A percentile compares a stretch with the other conserved stretches of the same genome.
Evolutionary conservation across 1,284 basidiomycete genomes (phyloP).

Genomic region (Ustilago bromivora): DNA sequence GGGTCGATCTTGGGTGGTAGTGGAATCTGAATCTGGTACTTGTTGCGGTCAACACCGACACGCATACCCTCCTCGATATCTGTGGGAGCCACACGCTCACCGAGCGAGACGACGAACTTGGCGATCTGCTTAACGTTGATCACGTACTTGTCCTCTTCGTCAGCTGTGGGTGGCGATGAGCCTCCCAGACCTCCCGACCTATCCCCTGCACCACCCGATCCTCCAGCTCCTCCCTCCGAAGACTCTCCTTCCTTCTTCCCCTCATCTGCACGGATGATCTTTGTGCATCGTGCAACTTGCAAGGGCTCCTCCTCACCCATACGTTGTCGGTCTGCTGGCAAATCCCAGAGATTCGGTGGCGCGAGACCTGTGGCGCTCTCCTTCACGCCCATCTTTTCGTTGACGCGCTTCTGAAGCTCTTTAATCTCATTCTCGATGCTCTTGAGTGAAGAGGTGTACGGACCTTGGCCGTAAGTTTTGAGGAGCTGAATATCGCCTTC

Average conservation of each 20-base stretch:
- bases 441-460: constrained; percentile 90
- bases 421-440: constrained; percentile 92
- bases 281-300: constrained; percentile 97
- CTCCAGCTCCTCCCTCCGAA: constrained; percentile 36
- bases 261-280: constrained; percentile 83
- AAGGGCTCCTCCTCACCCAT: constrained; percentile 93
- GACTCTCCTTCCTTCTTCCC: constrained; percentile 42
- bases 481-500: constrained; percentile 99
- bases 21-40: constrained; percentile 99
- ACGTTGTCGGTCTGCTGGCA: constrained; percentile 75
- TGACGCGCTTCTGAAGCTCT: constrained; percentile 95
- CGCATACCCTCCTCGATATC: constrained; percentile 99
- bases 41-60: constrained; percentile 92
- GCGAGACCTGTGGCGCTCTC: constrained; percentile 98
- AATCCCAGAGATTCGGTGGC: constrained; percentile 94
- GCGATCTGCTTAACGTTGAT: constrained; percentile 99
- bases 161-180: constrained; percentile 77
- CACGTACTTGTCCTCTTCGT: constrained; percentile 95
- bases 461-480: constrained; percentile 99
- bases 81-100: constrained; percentile 94
- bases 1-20: constrained; percentile 99
- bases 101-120: constrained; percentile 97
- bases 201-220: constrained; percentile 29
- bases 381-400: constrained; percentile 97
- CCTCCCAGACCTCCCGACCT: constrained; percentile 41